Base-by-base conservation (phyloP, 2,329 filamentous ascomycete genomes). In the Pyrenochaeta sp. region DNA sequence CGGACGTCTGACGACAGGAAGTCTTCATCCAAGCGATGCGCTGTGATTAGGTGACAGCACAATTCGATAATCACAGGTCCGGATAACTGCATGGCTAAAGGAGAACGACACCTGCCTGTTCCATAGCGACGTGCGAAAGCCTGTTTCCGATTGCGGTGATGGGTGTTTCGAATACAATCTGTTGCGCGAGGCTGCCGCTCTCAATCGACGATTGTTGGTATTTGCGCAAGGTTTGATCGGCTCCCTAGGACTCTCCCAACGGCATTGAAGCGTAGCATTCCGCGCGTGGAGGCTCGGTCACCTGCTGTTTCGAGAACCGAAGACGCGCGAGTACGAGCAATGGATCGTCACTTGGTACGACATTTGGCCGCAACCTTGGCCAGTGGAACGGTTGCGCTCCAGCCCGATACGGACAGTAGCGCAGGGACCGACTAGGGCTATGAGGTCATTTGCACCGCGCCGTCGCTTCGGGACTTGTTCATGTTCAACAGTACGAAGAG, bases 71-170 rank as follows among this genome's bases (percentile, higher is more conserved):
- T 49, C 43, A 51, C 56, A 40, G 46, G 51, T 33, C 12, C 46
- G 49, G 58, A 51, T 56, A 61, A 51, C 36, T 20, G 20, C 55
- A 56, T 56, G 58, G 49, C 29, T 51, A 27, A 42, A 30, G 39
- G 12, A 30, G 41, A 12, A 51, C 42, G 12, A 21, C 30, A 36
- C 35, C 40, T 46, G 27, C 37, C 36, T 43, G 29, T 43, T 42
- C 45, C 29, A 45, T 21, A n/a, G 15, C 21, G 10, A 27, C 6
- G 40, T 29, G 32, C 23, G 32, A 53, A 49, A 56, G 55, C 55
- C 55, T 42, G 51, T 51, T 60, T 61, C 45, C 29, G 23, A 27
- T 4, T 35, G 4, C 12, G 15, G 6, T 15, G 7, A 29, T 46
- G 32, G n/a, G 32, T 46, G 6, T 21, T 14, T 14, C 7, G 12